Base-by-base conservation (phyloP, 176 grass and related monocot species). In the Hsuehochloa calcarea region DNA sequence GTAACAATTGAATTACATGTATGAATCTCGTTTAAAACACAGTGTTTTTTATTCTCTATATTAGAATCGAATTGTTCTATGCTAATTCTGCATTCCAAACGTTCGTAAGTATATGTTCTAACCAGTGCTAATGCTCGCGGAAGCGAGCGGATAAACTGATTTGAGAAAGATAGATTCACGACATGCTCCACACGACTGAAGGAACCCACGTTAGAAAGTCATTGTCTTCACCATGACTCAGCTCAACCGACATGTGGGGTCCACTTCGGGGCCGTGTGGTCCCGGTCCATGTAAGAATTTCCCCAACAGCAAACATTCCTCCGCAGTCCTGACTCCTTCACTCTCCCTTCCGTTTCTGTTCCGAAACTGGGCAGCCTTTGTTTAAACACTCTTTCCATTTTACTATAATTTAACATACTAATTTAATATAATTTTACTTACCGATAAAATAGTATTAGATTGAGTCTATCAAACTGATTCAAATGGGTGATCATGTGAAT, bases 241-340 rank as follows among this genome's bases (percentile, higher is more conserved):
- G 40, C 8, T 43, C 15, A 35, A 58, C 75, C 59, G 77, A 75
- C 44, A 46, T 40, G 20, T 49, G 84, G 84, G 74, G 38, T 9
- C 76, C 77, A 47, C 0, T 3, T 1, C 3, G 1, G 8, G 8
- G 16, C 15, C 6, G 4, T 22, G 49, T 85, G 82, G 75, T 74
- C 76, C 69, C 31, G 31, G 79, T 87, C 79, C 23, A 77, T 3
- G 39, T 14, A 59, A 75, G 51, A 50, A 82, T 4, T 15, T 45
- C 78, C 52, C 78, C 39, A 65, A 15, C 43, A 31, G 40, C 80
- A 80, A 78, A 90, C 89, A 94, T 92, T 94, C 90, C 25, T 14
- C 35, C 19, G 35, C 0, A 0, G 3, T 7, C 6, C 25, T 12
- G 20, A 15, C 11, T 34, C 45, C 45, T 11, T 3, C 5, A 12